Base-by-base conservation (phyloP, 1,284 basidiomycete species). In the Veloboletus limbatus region DNA sequence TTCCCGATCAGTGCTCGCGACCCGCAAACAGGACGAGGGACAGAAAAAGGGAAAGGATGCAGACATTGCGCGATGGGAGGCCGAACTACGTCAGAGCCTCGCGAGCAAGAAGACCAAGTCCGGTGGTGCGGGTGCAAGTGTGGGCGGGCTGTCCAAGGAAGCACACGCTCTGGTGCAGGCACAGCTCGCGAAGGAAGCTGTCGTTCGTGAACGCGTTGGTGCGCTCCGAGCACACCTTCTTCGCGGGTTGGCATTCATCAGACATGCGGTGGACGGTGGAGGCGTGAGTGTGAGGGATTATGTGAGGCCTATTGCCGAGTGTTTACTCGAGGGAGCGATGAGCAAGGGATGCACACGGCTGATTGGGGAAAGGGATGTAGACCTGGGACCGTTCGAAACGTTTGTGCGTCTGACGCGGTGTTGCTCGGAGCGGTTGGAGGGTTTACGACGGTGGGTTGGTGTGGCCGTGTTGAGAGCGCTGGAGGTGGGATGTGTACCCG, bases 51-150 rank as follows among this genome's bases (percentile, higher is more conserved):
- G 91, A 27, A 96, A 95, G 56, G 86, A 84, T 51, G 82, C 88
- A 11, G 91, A 90, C 35, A 85, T 94, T 21, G 85, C 89, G 11
- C 86, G 90, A 58, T 98, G 94, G 94, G 95, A 98, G 54, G 86
- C 85, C 24, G 92, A 97, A 53, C 73, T 96, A n/a, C 81, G 93
- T 9, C 86, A 88, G 56, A 82, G 86, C 0, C 73, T 97, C 0
- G 87, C 88, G 7, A 80, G 72, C 51, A 95, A 95, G 70, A 88
- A 82, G 59, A 20, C 24, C 40, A 63, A 47, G 31, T n/a, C 33
- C 0, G 38, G 39, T n/a, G 68, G 70, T 2, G 66, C 75, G 0
- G 32, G 32, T 10, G 21, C 40, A 2, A 66, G 69, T 2, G n/a
- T n/a, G n/a, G n/a, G n/a, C n/a, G 75, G 76, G 5, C 66, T 97